Conservation (phyloP, 2,329 filamentous ascomycete genomes). For the Immersiporthe knoxdaviesiana region DNA sequence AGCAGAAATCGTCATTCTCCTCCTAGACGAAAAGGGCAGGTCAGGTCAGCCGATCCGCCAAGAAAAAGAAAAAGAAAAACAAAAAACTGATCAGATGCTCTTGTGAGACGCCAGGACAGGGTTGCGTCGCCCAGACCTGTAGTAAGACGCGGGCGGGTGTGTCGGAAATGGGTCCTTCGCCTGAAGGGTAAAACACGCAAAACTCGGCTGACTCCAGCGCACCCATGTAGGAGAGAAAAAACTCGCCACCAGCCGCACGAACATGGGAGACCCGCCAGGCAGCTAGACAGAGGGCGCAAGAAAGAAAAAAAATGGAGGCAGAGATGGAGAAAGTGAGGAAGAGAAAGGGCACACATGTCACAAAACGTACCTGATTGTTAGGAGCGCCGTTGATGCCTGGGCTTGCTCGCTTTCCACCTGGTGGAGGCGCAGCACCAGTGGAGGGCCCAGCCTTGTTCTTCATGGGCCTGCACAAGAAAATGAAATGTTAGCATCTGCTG, state of each 20-base stretch:
- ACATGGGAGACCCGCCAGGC: background rate
- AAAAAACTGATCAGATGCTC: slow-evolving; percentile 21
- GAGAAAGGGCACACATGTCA: slow-evolving; percentile 1
- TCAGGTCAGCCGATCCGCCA: slow-evolving; percentile 20
- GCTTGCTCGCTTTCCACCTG: slow-evolving; percentile 65
- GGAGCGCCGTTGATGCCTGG: slow-evolving; percentile 60
- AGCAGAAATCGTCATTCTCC: slow-evolving; percentile 90
- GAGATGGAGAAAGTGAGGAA: slow-evolving; percentile 11
- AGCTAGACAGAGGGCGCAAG: background rate
- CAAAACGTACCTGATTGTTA: slow-evolving; percentile 56
- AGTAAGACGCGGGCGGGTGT: slow-evolving; percentile 25
- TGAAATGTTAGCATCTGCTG: slow-evolving; percentile 31
- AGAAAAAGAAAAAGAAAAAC: background rate
- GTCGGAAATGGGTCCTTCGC: slow-evolving; percentile 21
- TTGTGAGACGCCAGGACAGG: slow-evolving; percentile 28
- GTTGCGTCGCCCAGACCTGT: slow-evolving; percentile 23
- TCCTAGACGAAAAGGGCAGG: slow-evolving; percentile 43
- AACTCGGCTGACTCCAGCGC: slow-evolving; percentile 22
- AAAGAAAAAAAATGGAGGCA: slow-evolving; percentile 4
- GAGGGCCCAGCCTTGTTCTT: slow-evolving; percentile 70
- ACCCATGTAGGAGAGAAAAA: slow-evolving; percentile 10
- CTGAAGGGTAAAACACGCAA: slow-evolving; percentile 26
- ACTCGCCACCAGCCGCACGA: slow-evolving; percentile 11
- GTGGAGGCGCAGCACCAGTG: slow-evolving; percentile 68
- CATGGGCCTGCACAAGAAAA: slow-evolving; percentile 60